These are phyloP conservation scores for Cavenderia fasciculata DNA, from an alignment of 78 protist species.

Conservation along the genomic window DNA sequence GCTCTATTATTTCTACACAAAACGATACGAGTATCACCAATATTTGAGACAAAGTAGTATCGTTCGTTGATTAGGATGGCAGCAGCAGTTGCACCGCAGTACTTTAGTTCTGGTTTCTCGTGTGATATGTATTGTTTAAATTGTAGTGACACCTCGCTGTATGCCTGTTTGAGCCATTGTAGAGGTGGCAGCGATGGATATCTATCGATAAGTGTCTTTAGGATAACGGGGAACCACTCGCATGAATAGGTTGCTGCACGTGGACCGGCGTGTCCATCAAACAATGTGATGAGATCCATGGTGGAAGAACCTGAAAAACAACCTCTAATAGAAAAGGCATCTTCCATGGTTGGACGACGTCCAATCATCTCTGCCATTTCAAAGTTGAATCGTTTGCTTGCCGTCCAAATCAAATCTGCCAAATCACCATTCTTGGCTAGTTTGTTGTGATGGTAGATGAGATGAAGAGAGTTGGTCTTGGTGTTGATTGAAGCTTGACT, in stretches of 20 bases:
- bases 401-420: not conserved
- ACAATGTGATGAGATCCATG: constrained; percentile 64
- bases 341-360: constrained; percentile 88
- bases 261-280: constrained; percentile 86
- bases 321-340: constrained; percentile 55
- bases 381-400: constrained; percentile 28
- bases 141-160: constrained; percentile 26
- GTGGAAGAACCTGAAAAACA: constrained; percentile 19
- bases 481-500: not conserved
- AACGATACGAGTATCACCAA: constrained; percentile 93
- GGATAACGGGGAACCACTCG: constrained; percentile 69
- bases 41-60: constrained; percentile 78
- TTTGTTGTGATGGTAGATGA: not conserved
- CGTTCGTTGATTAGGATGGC: constrained; percentile 50
- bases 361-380: constrained; percentile 81
- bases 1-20: constrained; percentile 70
- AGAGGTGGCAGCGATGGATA: constrained; percentile 57
- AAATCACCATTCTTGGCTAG: not conserved
- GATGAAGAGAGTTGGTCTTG: not conserved
- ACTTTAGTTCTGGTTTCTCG: constrained; percentile 50
- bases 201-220: constrained; percentile 15
- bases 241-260: constrained; percentile 33
- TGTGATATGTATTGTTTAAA: constrained; percentile 11
- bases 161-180: constrained; percentile 67
- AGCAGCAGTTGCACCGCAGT: constrained; percentile 90